phyloP scores from a whole-genome alignment of 2,329 filamentous ascomycete genomes.

The Aureobasidium zeae region DNA sequence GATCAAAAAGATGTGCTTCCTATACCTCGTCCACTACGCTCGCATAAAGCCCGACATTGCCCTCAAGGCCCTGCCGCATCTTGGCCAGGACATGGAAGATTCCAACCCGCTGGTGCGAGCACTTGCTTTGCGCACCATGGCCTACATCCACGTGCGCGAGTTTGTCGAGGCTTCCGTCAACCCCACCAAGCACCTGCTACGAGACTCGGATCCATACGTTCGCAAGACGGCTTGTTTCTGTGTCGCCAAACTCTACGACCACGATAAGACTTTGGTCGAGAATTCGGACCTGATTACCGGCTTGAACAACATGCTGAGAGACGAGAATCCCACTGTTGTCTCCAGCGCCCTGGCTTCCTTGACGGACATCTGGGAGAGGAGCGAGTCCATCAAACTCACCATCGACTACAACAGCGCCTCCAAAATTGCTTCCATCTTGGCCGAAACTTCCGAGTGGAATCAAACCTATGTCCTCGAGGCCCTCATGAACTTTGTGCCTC shows the following conservation, averaged over 20 bases:
- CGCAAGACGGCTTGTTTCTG: conserved; percentile 95
- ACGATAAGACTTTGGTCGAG: conserved; percentile 85
- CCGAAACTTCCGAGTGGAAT: conserved; percentile 98
- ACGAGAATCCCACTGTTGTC: conserved; percentile 96
- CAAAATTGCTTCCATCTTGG: conserved; percentile 92
- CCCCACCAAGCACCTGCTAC: conserved; percentile 71
- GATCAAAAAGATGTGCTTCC: conserved; percentile 99
- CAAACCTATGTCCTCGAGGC: conserved; percentile 98
- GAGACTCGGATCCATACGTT: conserved; percentile 87
- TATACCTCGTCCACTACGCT: conserved; percentile 95
- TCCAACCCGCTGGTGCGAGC: conserved; percentile 85
- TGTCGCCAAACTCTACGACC: conserved; percentile 95
- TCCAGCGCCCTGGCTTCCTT: conserved; percentile 83
- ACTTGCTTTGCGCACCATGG: conserved; percentile 86
- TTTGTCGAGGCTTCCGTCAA: conserved; percentile 87
- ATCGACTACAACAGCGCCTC: conserved; percentile 97
- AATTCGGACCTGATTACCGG: conserved; percentile 83
- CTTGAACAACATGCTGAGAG: conserved; percentile 78
- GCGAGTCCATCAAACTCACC: conserved; percentile 93
- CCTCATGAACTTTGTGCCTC: conserved; percentile 93
- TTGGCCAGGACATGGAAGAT: conserved; percentile 91
- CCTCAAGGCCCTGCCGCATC: conserved; percentile 78
- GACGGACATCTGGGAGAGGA: conserved; percentile 98
- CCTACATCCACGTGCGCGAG: conserved; percentile 92
- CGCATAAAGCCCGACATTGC: conserved; percentile 90